These are phyloP conservation scores for Prunus fruticosa DNA, from an alignment of 306 rosid genomes.

Conservation along the genomic window DNA sequence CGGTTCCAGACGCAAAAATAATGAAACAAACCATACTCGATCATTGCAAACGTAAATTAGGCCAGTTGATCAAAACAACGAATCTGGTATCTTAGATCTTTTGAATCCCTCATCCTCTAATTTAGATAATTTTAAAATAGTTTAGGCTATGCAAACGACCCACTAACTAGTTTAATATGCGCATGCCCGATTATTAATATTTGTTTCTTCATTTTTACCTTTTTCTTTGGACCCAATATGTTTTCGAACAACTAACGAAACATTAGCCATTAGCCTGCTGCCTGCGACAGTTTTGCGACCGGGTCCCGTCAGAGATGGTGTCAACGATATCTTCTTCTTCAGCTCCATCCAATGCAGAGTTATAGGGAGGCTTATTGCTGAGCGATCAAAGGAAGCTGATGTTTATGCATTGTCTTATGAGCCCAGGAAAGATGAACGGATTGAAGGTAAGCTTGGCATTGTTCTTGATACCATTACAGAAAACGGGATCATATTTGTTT, in stretches of 20 bases:
- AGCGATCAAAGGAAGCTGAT: constrained; percentile 86
- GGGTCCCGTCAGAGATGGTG: constrained; percentile 3
- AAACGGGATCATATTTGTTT: constrained; percentile 61
- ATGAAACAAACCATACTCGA: no score
- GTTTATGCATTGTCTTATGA: constrained; percentile 77
- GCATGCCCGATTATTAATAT: no score
- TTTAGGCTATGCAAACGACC: no score
- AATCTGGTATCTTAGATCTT: rapidly evolving
- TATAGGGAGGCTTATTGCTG: constrained; percentile 78
- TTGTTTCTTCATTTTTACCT: no score
- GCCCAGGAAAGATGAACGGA: constrained; percentile 67
- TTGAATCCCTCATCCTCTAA: no score
- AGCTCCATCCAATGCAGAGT: constrained; percentile 37
- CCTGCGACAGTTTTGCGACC: no score
- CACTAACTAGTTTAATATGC: no score
- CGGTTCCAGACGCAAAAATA: no score
- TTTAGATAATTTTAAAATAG: no score
- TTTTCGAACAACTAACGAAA: neutral
- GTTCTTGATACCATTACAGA: constrained; percentile 76
- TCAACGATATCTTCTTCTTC: constrained; percentile 10
- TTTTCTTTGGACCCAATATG: no score
- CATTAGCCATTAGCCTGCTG: constrained; percentile 12
- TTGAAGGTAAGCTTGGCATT: constrained; percentile 80
- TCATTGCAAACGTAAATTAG: no score
- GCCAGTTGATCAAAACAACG: rapidly evolving